Evolutionary conservation across 495 filamentous ascomycete genomes (phyloP).

Genomic region (Talaromyces thailandensis): DNA sequence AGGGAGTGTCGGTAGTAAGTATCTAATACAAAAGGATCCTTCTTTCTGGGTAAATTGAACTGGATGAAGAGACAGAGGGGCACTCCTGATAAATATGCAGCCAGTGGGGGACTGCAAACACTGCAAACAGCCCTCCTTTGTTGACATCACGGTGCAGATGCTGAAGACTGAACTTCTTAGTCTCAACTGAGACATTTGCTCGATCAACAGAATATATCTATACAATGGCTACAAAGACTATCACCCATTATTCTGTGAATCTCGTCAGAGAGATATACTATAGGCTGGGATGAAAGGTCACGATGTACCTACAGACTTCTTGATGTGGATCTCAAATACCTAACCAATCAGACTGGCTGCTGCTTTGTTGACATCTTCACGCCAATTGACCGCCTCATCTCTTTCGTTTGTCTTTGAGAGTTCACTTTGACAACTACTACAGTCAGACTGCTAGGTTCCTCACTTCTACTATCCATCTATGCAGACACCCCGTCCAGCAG

Average conservation of each 20-base stretch:
- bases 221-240: not conserved
- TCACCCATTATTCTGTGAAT: not conserved
- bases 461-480: not conserved
- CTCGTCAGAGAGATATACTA: not conserved
- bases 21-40: not conserved
- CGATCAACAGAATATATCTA: not conserved
- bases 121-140: conserved; percentile 21
- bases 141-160: not conserved
- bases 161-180: no score
- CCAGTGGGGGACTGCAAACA: conserved; percentile 16
- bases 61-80: conserved; percentile 5
- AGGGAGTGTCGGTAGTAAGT: not conserved
- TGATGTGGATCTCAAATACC: not conserved
- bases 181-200: no score
- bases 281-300: not conserved
- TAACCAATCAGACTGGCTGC: not conserved
- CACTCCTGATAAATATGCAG: not conserved
- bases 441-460: not conserved
- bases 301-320: not conserved
- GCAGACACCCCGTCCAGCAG: conserved; percentile 1
- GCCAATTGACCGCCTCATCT: not conserved
- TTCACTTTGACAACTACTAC: not conserved
- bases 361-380: conserved; percentile 1
- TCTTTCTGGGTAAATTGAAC: not conserved
- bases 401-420: not conserved